Conservation (phyloP, 495 filamentous ascomycete species). For the Coniosporium apollinis region DNA sequence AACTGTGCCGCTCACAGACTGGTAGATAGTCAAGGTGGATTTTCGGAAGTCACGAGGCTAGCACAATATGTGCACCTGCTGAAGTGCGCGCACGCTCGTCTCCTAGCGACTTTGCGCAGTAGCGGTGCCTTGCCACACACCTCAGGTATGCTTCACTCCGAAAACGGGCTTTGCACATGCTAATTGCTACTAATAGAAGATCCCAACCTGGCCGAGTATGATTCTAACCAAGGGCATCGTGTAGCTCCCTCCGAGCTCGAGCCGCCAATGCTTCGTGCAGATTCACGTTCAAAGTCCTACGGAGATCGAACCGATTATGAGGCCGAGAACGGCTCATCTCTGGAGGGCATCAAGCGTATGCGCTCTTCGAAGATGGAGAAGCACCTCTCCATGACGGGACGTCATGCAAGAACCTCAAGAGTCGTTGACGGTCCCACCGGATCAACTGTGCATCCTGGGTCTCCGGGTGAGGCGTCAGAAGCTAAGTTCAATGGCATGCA, state of each 20-base stretch:
- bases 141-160: slow-evolving; percentile 33
- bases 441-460: slow-evolving; percentile 57
- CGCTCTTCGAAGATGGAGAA: slow-evolving; percentile 89
- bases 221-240: slow-evolving; percentile 47
- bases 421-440: slow-evolving; percentile 88
- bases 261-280: slow-evolving; percentile 38
- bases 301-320: slow-evolving; percentile 35
- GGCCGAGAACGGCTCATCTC: slow-evolving; percentile 40
- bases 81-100: slow-evolving; percentile 74
- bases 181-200: slow-evolving; percentile 37
- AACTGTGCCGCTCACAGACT: slow-evolving; percentile 39
- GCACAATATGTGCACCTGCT: slow-evolving; percentile 90
- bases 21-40: slow-evolving; percentile 34
- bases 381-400: slow-evolving; percentile 77
- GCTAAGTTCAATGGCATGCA: slow-evolving; percentile 45
- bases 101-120: slow-evolving; percentile 69
- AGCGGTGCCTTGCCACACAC: slow-evolving; percentile 64
- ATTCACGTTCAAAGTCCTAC: slow-evolving; percentile 58
- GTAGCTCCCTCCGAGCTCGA: slow-evolving; percentile 25
- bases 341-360: slow-evolving; percentile 82
- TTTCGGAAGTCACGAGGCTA: slow-evolving; percentile 57
- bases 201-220: slow-evolving; percentile 48
- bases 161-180: background rate
- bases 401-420: slow-evolving; percentile 73
- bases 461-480: slow-evolving; percentile 42